A percentile compares a stretch with the other conserved stretches of the same genome.
phyloP scores from a whole-genome alignment of 2,329 filamentous ascomycete species.

The Colletotrichum brevisporum region DNA sequence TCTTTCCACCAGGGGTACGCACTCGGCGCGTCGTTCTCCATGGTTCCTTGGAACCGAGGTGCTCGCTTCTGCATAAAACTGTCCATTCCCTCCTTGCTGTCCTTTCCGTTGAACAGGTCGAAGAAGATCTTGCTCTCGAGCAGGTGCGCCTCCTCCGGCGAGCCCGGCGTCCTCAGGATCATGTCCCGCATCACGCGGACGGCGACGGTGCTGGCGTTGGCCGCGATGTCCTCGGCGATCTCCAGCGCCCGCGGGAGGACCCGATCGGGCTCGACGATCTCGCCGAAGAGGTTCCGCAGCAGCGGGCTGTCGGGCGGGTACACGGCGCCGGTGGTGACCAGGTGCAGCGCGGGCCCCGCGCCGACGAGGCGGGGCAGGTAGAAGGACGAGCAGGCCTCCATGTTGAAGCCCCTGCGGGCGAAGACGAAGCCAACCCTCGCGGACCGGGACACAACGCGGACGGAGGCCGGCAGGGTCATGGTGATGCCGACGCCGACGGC shows the following conservation, averaged over 20 bases:
- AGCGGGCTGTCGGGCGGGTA: slow-evolving; percentile 66
- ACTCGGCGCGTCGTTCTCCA: slow-evolving; percentile 71
- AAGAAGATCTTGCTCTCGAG: slow-evolving; percentile 77
- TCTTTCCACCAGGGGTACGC: slow-evolving; percentile 79
- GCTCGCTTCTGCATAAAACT: slow-evolving; percentile 80
- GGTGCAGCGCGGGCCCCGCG: slow-evolving; percentile 72
- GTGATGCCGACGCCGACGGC: slow-evolving; percentile 74
- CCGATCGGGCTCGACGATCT: slow-evolving; percentile 71
- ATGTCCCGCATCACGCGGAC: slow-evolving; percentile 79
- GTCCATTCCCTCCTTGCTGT: slow-evolving; percentile 76
- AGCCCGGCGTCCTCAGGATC: slow-evolving; percentile 72
- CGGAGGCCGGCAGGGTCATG: slow-evolving; percentile 70
- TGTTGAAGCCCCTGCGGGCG: slow-evolving; percentile 76
- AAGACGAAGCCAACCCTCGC: slow-evolving; percentile 84
- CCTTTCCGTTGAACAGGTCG: slow-evolving; percentile 69
- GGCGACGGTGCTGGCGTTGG: slow-evolving; percentile 75
- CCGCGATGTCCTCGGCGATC: slow-evolving; percentile 76
- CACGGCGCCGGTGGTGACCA: slow-evolving; percentile 76
- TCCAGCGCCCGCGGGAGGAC: slow-evolving; percentile 76
- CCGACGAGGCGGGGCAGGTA: slow-evolving; percentile 81
- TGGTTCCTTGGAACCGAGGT: slow-evolving; percentile 72
- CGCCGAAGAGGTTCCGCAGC: slow-evolving; percentile 75
- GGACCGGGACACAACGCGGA: slow-evolving; percentile 65
- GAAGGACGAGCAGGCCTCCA: slow-evolving; percentile 80
- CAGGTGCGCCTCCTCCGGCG: slow-evolving; percentile 78